Percentiles rank a stretch among this genome's conserved stretches.
These are phyloP conservation scores for Comarum palustre DNA, from an alignment of 306 rosid genomes.

Conservation along the genomic window DNA sequence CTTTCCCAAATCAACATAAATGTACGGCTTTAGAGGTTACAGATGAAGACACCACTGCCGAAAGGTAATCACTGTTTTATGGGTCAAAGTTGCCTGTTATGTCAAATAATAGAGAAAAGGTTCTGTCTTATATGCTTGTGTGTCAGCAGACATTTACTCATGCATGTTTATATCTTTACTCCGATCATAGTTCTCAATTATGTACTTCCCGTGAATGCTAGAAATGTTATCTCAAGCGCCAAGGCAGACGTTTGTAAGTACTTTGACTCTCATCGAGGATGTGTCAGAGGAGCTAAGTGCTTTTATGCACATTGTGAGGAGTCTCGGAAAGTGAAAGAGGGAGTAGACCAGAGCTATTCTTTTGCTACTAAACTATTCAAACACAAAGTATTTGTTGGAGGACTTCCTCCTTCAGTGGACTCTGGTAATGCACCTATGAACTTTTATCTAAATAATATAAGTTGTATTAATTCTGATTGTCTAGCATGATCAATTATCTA, in stretches of 20 bases:
- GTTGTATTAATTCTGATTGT: neutral
- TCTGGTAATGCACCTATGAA: slow-evolving; percentile 32
- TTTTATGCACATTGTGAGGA: slow-evolving; percentile 30
- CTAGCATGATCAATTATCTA: neutral
- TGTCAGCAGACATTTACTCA: neutral
- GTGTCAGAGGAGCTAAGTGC: slow-evolving; percentile 38
- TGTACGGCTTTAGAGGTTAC: slow-evolving; percentile 14
- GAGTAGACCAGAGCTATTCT: slow-evolving; percentile 4
- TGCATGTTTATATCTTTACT: neutral
- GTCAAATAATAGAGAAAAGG: neutral
- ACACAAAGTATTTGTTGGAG: slow-evolving; percentile 38
- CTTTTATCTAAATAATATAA: neutral
- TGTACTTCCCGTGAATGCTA: slow-evolving; percentile 16
- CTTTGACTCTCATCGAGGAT: slow-evolving; percentile 36
- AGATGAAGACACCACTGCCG: slow-evolving; percentile 13
- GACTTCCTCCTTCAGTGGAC: slow-evolving; percentile 32
- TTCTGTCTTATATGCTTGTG: neutral
- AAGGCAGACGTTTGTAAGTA: slow-evolving; percentile 32
- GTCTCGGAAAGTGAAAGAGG: slow-evolving; percentile 15
- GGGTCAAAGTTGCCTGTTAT: neutral
- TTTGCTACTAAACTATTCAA: slow-evolving; percentile 4
- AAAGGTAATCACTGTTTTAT: slow-evolving; percentile 25
- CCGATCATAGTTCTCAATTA: slow-evolving; percentile 12
- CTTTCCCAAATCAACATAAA: slow-evolving; percentile 21
- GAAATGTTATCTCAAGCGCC: slow-evolving; percentile 19